Evolutionary conservation across 805 yeast species (phyloP).

Genomic region (Candida alai): DNA sequence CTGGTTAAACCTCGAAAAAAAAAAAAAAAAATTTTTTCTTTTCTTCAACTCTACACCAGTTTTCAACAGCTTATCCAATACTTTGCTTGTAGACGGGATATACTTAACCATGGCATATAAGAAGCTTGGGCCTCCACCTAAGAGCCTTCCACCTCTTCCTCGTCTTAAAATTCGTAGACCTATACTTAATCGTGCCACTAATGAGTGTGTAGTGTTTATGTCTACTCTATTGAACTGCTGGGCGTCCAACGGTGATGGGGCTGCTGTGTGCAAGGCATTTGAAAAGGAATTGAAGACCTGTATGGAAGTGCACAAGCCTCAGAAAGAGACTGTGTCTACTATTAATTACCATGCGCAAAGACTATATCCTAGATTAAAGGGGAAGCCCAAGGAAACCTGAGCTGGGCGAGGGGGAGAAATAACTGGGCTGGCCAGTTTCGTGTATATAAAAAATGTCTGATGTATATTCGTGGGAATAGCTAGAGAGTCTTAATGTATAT

Average conservation of each 20-base stretch:
- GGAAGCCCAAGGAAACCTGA: too few relatives aligned
- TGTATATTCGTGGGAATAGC: too few relatives aligned
- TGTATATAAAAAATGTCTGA: too few relatives aligned
- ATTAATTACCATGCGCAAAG: slow-evolving; percentile 56
- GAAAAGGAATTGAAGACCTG: slow-evolving; percentile 73
- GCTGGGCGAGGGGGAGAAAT: too few relatives aligned
- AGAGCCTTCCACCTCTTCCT: slow-evolving; percentile 65
- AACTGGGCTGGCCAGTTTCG: too few relatives aligned
- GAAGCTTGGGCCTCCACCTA: slow-evolving; percentile 38
- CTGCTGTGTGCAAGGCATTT: slow-evolving; percentile 57
- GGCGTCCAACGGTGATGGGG: slow-evolving; percentile 92
- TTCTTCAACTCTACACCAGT: not conserved
- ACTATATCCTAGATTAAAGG: slow-evolving; percentile 52
- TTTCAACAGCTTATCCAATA: slow-evolving; percentile 1
- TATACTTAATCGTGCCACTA: slow-evolving; percentile 42
- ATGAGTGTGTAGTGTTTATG: slow-evolving; percentile 78
- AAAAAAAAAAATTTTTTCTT: slow-evolving; percentile 3
- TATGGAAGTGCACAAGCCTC: slow-evolving; percentile 48
- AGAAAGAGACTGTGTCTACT: slow-evolving; percentile 38
- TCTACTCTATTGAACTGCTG: slow-evolving; percentile 86
- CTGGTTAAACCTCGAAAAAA: too few relatives aligned
- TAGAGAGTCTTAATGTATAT: too few relatives aligned
- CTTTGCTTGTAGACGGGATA: not conserved
- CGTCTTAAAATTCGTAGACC: slow-evolving; percentile 68
- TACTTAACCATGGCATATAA: slow-evolving; percentile 36